These are phyloP conservation scores for Cryptosporidium tyzzeri DNA, from an alignment of 169 alveolate genomes.

Conservation along the genomic window DNA sequence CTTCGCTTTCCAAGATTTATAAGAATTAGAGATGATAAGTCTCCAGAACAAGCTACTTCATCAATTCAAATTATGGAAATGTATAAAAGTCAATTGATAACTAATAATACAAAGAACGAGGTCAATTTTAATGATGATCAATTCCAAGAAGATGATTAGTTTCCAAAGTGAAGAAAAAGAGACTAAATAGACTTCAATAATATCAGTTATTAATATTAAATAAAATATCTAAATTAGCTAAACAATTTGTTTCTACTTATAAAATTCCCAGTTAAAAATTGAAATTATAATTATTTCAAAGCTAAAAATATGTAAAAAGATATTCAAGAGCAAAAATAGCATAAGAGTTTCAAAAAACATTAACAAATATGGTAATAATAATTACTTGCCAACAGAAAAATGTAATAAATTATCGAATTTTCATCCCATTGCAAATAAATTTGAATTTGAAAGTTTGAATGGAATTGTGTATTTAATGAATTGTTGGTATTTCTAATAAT, in stretches of 20 bases:
- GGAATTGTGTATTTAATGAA: not conserved
- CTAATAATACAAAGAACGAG: not conserved
- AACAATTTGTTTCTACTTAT: too few relatives aligned
- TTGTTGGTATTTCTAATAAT: too few relatives aligned
- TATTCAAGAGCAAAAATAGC: too few relatives aligned
- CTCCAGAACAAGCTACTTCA: constrained; percentile 93
- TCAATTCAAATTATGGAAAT: constrained; percentile 89
- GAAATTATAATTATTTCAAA: too few relatives aligned
- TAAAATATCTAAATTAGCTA: too few relatives aligned
- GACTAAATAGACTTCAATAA: too few relatives aligned
- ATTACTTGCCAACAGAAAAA: not conserved
- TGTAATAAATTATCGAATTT: not conserved
- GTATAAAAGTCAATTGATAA: constrained; percentile 84
- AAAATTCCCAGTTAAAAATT: too few relatives aligned
- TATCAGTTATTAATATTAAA: too few relatives aligned
- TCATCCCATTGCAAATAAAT: not conserved
- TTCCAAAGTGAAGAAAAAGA: too few relatives aligned
- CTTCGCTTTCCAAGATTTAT: constrained; percentile 97
- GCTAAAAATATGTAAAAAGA: too few relatives aligned
- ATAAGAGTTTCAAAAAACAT: too few relatives aligned
- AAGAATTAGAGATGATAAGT: constrained; percentile 95
- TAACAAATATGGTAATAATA: too few relatives aligned
- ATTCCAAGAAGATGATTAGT: not conserved
- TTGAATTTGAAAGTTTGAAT: not conserved
- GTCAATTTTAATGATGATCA: not conserved